Evolutionary conservation across 345 rosid genomes (phyloP), one percentile per base, ranked within the genome.

Genomic region (Clausena lansium): DNA sequence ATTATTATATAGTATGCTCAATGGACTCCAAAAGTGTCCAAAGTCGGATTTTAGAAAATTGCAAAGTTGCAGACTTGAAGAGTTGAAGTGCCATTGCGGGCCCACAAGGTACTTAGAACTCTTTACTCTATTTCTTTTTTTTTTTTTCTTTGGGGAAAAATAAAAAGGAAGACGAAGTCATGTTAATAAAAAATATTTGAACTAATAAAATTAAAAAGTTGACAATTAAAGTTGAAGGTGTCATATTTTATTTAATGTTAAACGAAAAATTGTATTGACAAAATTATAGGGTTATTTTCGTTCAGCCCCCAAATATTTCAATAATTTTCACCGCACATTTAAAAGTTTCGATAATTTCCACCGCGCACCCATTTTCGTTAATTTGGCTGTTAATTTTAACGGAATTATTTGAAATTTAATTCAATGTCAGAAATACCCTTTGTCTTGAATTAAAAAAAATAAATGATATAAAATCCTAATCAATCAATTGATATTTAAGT

Each of bases 61-160:
- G 2, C 41, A 28, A 13, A 45, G 22, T 62, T 41, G 33, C 77
- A 61, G 35, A 41, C 15, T 30, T 15, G n/a, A 74, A 70, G 39
- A 78, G 76, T 30, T 15, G n/a, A 74, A 70, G 39, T 81, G 76
- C 67, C 61, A 69, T 60, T 45, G 66, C 65, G 74, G 80, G 20
- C 79, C 77, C 81, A 61, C 78, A 30, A 9, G 0, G 6, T 22
- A 4, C 14, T 45, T 7, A 3, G 17, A 13, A 45, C 50, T 13
- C 50, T 13, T 45, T 4, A 1, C 13, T 11, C 17, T 45, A 13
- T 13, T 45, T 45, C 17, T 45, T 45, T 45, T 45, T 35, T 41
- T 0, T 0, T n/a, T n/a, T n/a, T n/a, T n/a, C 45, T 2, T 0
- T 0, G 1, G 14, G 8, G 1, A 2, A 2, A 39, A 39, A n/a